These are phyloP conservation scores for Flaveria sonorensis DNA, from an alignment of 129 eudicot species.

Conservation along the genomic window DNA sequence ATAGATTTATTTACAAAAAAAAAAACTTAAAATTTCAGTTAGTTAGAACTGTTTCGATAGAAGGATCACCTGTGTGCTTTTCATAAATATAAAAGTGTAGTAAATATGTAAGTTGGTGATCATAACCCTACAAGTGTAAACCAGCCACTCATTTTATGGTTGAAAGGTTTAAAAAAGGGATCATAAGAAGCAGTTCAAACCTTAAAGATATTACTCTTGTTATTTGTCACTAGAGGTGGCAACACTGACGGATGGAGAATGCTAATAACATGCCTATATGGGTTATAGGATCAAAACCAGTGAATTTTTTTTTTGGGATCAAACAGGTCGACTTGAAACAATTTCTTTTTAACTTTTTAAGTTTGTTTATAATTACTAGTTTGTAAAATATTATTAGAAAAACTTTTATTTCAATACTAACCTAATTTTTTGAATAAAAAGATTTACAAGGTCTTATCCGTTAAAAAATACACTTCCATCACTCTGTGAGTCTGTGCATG, in stretches of 20 bases:
- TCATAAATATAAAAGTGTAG: not conserved
- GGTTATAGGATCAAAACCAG: not conserved
- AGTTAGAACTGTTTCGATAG: not conserved
- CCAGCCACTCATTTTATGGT: not conserved
- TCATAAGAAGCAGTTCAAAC: conserved; percentile 12
- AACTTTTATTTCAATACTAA: not conserved
- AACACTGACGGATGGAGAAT: not conserved
- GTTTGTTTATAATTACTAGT: not conserved
- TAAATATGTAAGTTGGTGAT: not conserved
- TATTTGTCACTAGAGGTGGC: not conserved
- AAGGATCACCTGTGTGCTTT: conserved; percentile 18
- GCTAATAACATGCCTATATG: not conserved
- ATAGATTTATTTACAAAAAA: not conserved
- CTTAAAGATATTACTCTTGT: not conserved
- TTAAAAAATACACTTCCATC: not conserved
- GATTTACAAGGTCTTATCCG: conserved; percentile 9
- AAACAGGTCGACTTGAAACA: not conserved
- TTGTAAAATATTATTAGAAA: not conserved
- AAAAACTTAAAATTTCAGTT: not conserved
- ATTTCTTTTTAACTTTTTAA: not conserved
- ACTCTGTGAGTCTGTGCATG: not conserved
- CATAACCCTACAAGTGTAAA: not conserved
- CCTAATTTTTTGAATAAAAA: not conserved
- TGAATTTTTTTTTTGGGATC: not conserved
- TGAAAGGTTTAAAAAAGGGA: conserved; percentile 15